Percentiles rank a stretch among this genome's conserved stretches.
Evolutionary conservation across 305 asterid genomes (phyloP).

Genomic region (Solanum chacoense): DNA sequence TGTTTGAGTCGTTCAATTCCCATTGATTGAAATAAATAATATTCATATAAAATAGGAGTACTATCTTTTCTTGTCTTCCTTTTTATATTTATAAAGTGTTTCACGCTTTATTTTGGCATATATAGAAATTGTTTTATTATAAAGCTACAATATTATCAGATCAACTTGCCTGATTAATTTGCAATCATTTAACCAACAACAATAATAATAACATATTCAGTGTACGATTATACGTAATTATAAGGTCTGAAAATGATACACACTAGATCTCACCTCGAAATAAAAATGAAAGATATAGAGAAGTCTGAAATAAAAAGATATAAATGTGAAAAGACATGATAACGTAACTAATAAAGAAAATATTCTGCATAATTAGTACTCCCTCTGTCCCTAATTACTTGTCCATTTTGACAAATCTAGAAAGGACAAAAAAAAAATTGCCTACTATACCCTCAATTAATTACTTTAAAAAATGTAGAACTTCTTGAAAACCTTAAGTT

Average conservation of each 20-base stretch:
- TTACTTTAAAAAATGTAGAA: too few species aligned
- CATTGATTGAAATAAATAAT: not conserved
- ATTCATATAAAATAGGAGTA: not conserved
- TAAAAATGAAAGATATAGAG: too few species aligned
- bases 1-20: not conserved
- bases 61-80: not conserved
- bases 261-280: not conserved
- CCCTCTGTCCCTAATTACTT: too few species aligned
- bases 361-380: too few species aligned
- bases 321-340: too few species aligned
- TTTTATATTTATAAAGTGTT: not conserved
- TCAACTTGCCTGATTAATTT: not conserved
- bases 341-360: not conserved
- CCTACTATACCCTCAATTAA: too few species aligned
- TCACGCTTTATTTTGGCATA: not conserved
- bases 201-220: accelerated
- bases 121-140: not conserved
- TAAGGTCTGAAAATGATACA: not conserved
- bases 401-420: too few species aligned
- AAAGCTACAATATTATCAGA: not conserved
- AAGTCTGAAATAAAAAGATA: too few species aligned
- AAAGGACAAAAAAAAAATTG: too few species aligned
- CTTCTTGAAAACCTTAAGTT: too few species aligned
- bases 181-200: not conserved
- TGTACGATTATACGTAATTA: not conserved